Evolutionary conservation across 805 yeast genomes (phyloP), one percentile per base, ranked within the genome.

Genomic region (Metschnikowia gruessii): DNA sequence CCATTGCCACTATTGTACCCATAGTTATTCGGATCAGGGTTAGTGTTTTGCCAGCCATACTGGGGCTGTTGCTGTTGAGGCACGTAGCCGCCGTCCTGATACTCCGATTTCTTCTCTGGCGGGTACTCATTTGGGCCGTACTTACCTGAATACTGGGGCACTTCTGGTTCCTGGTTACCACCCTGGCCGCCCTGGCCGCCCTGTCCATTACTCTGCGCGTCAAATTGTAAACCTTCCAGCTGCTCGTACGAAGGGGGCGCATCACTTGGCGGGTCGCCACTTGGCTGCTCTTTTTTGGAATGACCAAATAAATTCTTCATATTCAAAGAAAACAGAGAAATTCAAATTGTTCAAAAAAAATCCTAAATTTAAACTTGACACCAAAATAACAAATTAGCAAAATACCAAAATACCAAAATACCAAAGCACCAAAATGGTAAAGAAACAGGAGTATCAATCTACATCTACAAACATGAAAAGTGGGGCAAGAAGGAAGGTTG

Each of bases 191-290:
- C n/a, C n/a, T n/a, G n/a, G n/a, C n/a, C n/a, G n/a, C n/a, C n/a
- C n/a, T n/a, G n/a, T n/a, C n/a, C n/a, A n/a, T n/a, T n/a, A n/a
- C n/a, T n/a, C n/a, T n/a, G 29, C 7, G 31, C 5, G 30, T 13
- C 22, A 11, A 17, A 17, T 18, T 39, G 49, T n/a, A 37, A n/a
- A 15, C 42, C 40, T 19, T 47, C 50, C 52, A 52, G 54, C 43
- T 55, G 54, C 28, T 48, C 52, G 28, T 55, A 55, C 3, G 56
- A 47, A 6, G 59, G 58, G 11, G 56, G 58, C n/a, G 19, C 34
- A 24, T 39, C 42, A 9, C 30, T 9, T 9, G 28, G 37, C 33
- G 33, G 37, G 42, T 28, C 38, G 31, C 35, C 48, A 11, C 22
- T 21, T n/a, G 42, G 45, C 17, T 18, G 31, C n/a, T 41, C 36